A percentile compares a stretch with the other conserved stretches of the same genome.
Conservation (phyloP, 176 grass and related monocot genomes). For the Tillandsia leiboldiana region DNA sequence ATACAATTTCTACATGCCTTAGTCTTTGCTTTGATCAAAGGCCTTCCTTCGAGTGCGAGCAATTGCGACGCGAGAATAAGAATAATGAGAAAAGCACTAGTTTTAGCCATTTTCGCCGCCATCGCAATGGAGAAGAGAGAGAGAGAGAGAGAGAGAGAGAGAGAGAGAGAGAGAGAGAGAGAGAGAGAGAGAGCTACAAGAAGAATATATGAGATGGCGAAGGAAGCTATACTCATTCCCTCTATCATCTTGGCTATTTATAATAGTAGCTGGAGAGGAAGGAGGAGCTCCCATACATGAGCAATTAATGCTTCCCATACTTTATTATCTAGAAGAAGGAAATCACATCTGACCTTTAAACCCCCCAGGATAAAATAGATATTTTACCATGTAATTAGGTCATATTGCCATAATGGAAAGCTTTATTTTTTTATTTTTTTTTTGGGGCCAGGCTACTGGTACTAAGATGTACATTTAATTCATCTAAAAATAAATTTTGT, state of each 20-base stretch:
- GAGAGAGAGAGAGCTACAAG: neutral
- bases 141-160: neutral
- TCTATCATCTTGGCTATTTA: neutral
- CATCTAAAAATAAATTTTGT: no score
- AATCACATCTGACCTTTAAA: no score
- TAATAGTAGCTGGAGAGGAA: neutral
- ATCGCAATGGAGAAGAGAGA: neutral
- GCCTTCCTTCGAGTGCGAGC: neutral
- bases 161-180: neutral
- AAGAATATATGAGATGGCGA: neutral
- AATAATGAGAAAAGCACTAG: neutral
- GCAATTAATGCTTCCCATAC: no score
- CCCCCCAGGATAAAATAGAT: no score
- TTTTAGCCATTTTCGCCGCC: neutral
- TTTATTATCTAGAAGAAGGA: no score
- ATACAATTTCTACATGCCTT: slow-evolving; percentile 1
- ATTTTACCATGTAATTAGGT: no score
- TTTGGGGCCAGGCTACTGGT: no score
- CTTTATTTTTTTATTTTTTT: no score
- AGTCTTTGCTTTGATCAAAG: neutral
- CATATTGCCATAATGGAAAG: no score
- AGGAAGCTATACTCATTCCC: neutral
- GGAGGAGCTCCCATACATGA: neutral
- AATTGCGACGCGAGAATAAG: slow-evolving; percentile 16
- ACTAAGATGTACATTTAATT: no score